Evolutionary conservation across 2,329 filamentous ascomycete species (phyloP), one percentile per base, ranked within the genome.

Genomic region (Botrytis paeoniae): DNA sequence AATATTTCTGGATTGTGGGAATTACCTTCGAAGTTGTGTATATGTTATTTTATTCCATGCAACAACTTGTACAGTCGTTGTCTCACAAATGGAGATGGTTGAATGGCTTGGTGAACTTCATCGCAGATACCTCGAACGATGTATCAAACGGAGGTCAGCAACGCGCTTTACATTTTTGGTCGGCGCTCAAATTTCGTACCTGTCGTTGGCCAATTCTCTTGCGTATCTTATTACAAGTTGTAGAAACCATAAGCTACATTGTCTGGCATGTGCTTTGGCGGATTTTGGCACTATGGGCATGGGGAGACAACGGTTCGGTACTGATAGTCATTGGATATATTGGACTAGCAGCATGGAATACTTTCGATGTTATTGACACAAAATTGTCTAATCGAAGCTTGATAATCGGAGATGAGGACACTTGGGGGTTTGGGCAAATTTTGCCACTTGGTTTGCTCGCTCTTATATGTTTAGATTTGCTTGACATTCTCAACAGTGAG

Each of bases 361-460:
- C 71, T 2, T 75, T 73, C 37, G 71, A 73, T 62, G 60, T 75
- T 20, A 60, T 75, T 16, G 74, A 75, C 32, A 29, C 72, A 18
- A 75, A 75, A 37, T 20, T 70, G 14, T 75, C 74, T 1, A 75
- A 75, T 43, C 29, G n/a, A 18, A 12, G n/a, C 29, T 59, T 75
- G 29, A 43, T 73, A 29, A 37, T 54, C 14, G 74, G 71, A 48
- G 60, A 74, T 68, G 75, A 76, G 54, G 57, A 60, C 7, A 60
- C 39, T 25, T 76, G 75, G 75, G 75, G 75, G 0, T 75, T 75
- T 61, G 75, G 75, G 6, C 75, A 75, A 35, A 62, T 76, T 29
- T 29, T 76, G 43, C 74, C 75, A 3, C 48, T 75, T n/a, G 70
- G 63, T 5, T 37, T 76, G 25, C 54, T 76, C 29, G 70, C 69